phyloP scores from a whole-genome alignment of 441 rosid species.

The Erodium trifolium region DNA sequence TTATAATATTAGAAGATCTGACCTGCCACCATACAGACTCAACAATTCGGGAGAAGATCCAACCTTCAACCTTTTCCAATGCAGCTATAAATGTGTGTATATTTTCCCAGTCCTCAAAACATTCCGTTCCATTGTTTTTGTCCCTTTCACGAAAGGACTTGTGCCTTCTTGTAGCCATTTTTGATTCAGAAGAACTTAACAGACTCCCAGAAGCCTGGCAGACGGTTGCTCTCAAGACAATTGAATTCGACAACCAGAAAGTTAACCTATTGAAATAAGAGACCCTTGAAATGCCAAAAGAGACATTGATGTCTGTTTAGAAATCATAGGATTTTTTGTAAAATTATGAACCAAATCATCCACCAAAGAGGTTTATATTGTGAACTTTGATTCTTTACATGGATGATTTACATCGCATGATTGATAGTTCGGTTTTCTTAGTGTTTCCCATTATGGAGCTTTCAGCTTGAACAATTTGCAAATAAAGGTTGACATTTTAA shows the following conservation, averaged over 20 bases:
- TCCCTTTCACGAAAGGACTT: constrained; percentile 31
- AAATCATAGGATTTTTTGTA: not conserved
- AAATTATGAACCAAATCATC: not conserved
- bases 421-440: constrained; percentile 2
- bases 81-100: constrained; percentile 48
- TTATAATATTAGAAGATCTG: constrained; percentile 5
- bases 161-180: constrained; percentile 46
- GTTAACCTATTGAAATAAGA: constrained; percentile 57
- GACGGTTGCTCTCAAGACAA: constrained; percentile 63
- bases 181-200: constrained; percentile 25
- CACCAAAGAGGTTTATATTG: constrained; percentile 1
- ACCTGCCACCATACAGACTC: constrained; percentile 99
- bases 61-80: constrained; percentile 78
- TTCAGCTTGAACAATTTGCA: constrained; percentile 1
- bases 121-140: constrained; percentile 20
- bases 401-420: not conserved
- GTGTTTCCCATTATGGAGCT: not conserved
- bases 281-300: constrained; percentile 12
- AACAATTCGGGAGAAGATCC: constrained; percentile 80
- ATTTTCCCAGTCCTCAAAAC: constrained; percentile 49
- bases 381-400: not conserved
- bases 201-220: constrained; percentile 36
- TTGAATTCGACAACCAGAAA: constrained; percentile 87
- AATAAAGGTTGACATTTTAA: not conserved
- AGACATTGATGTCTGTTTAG: constrained; percentile 12